Conservation (phyloP, 2,329 filamentous ascomycete genomes). For the Stenocarpella maydis region DNA sequence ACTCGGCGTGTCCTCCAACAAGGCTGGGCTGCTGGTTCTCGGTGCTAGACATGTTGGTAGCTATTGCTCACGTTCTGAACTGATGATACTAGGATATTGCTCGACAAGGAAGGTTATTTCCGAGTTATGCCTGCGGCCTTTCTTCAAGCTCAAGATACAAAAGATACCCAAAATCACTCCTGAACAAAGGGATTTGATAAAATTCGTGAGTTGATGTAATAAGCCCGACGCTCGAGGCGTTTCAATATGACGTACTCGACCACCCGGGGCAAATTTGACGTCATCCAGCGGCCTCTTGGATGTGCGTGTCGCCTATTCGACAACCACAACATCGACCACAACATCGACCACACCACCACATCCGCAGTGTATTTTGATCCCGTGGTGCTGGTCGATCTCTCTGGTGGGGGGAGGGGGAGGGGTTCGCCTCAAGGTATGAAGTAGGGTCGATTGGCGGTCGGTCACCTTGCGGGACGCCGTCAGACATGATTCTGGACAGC, state of each 20-base stretch:
- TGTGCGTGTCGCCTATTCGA: background rate
- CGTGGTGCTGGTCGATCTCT: constrained; percentile 17
- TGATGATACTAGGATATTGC: background rate
- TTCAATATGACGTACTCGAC: constrained; percentile 33
- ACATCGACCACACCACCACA: background rate
- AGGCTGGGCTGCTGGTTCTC: constrained; percentile 63
- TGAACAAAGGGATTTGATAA: background rate
- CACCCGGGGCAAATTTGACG: constrained; percentile 21
- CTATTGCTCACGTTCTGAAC: too few species aligned
- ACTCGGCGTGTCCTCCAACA: constrained; percentile 70
- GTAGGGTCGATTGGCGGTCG: too few species aligned
- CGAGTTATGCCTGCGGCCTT: background rate
- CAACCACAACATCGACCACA: background rate
- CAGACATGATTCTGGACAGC: too few species aligned
- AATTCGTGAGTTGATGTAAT: background rate
- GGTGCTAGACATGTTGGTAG: constrained; percentile 31
- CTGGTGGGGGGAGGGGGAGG: too few species aligned
- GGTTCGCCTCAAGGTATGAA: too few species aligned
- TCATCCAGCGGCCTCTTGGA: constrained; percentile 12
- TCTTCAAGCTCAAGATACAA: background rate
- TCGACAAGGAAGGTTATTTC: too few species aligned
- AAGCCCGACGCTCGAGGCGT: background rate
- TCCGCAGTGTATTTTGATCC: background rate
- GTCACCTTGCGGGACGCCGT: too few species aligned
- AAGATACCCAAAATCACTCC: background rate